phyloP scores from a whole-genome alignment of 1,284 basidiomycete species.

The Tausonia pullulans region DNA sequence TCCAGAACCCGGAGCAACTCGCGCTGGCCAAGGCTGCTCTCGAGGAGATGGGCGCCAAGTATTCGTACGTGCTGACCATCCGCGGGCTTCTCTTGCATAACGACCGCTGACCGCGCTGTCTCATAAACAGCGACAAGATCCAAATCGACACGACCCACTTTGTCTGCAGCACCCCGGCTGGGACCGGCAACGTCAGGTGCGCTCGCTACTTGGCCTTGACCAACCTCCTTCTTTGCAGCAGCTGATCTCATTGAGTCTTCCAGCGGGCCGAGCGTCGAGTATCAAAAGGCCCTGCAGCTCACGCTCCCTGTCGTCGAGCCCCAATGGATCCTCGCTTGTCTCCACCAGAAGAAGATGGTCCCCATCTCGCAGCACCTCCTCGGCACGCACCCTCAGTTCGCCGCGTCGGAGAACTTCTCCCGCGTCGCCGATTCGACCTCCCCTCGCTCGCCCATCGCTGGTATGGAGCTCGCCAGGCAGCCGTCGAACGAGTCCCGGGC shows the following conservation, averaged over 20 bases:
- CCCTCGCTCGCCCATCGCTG: slow-evolving; percentile 19
- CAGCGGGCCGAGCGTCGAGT: slow-evolving; percentile 58
- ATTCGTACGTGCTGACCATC: slow-evolving; percentile 28
- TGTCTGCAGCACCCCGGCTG: slow-evolving; percentile 75
- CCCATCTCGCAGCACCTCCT: slow-evolving; percentile 62
- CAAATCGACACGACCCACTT: slow-evolving; percentile 96
- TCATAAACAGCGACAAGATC: slow-evolving; percentile 56
- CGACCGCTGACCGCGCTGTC: too few species aligned
- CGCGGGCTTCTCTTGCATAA: too few species aligned
- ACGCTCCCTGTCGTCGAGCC: slow-evolving; percentile 85
- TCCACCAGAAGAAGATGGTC: slow-evolving; percentile 51
- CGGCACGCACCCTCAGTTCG: slow-evolving; percentile 47
- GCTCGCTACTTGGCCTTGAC: slow-evolving; percentile 39
- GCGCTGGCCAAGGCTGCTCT: slow-evolving; percentile 68
- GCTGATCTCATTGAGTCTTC: background rate
- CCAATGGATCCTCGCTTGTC: slow-evolving; percentile 78
- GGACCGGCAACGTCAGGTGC: slow-evolving; percentile 14
- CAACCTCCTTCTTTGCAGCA: background rate
- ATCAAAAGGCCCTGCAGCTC: slow-evolving; percentile 77
- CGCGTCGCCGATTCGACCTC: slow-evolving; percentile 36
- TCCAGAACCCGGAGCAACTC: slow-evolving; percentile 61
- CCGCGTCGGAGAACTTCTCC: slow-evolving; percentile 39
- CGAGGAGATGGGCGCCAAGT: slow-evolving; percentile 69
- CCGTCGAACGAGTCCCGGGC: slow-evolving; percentile 20
- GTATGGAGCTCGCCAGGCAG: background rate